Evolutionary conservation across 2,329 filamentous ascomycete genomes (phyloP).

Genomic region (Aspergillus fischeri): DNA sequence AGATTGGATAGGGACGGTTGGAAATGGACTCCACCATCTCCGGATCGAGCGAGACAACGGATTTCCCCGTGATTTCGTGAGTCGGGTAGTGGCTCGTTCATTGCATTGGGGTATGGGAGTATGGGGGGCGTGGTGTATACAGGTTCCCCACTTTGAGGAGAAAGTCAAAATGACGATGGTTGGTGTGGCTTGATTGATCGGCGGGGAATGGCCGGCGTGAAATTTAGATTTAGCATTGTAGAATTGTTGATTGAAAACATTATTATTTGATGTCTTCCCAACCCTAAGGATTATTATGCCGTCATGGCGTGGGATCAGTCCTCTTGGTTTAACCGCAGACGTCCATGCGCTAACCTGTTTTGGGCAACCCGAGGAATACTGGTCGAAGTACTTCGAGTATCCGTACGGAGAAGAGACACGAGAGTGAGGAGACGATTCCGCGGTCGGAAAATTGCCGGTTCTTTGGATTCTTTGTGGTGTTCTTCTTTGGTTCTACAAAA

Average conservation of each 20-base stretch:
- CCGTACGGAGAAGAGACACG: too few relatives aligned
- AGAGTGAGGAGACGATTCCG: too few relatives aligned
- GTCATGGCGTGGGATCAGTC: constrained; percentile 5
- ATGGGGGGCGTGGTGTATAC: neutral
- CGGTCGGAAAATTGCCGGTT: neutral
- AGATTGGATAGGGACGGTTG: neutral
- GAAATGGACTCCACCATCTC: constrained; percentile 12
- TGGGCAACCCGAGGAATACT: constrained; percentile 15
- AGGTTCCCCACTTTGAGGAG: neutral
- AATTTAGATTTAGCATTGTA: neutral
- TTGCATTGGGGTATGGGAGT: neutral
- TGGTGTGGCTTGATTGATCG: constrained; percentile 2
- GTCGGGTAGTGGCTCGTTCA: neutral
- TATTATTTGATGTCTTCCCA: neutral
- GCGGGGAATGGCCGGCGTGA: neutral
- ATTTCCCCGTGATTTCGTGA: constrained; percentile 4
- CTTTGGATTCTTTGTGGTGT: neutral
- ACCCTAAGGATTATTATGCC: neutral
- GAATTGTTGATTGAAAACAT: neutral
- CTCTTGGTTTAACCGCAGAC: neutral
- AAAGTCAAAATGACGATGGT: neutral
- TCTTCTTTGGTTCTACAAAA: neutral
- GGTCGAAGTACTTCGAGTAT: neutral
- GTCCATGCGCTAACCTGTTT: constrained; percentile 11
- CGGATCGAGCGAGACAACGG: constrained; percentile 12